Evolutionary conservation across 1,284 basidiomycete genomes (phyloP).

Genomic region (Cutaneotrichosporon sp.): DNA sequence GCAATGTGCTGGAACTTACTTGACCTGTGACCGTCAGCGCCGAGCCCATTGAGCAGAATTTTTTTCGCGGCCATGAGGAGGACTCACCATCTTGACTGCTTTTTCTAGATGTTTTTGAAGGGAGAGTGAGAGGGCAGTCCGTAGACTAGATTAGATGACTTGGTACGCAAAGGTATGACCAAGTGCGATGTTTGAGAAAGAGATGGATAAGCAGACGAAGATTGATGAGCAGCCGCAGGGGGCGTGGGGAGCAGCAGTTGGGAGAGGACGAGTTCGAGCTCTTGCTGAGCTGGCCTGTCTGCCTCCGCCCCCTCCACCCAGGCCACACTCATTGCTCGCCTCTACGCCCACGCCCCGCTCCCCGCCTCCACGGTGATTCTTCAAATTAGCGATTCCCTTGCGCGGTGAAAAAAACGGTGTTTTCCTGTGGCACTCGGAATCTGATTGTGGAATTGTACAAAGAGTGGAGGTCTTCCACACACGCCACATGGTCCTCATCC

Average conservation of each 20-base stretch:
- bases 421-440: conserved; percentile 5
- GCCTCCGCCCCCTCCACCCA: no score
- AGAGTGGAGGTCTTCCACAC: not conserved
- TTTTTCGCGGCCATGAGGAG: not conserved
- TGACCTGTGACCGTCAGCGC: conserved; percentile 37
- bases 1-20: conserved; percentile 28
- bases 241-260: not conserved
- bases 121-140: conserved; percentile 6
- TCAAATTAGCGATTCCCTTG: no score
- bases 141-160: not conserved
- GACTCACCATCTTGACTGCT: conserved; percentile 43
- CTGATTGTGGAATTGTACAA: not conserved
- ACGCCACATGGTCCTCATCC: not conserved
- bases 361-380: no score
- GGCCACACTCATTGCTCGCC: no score
- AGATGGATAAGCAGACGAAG: conserved; percentile 3
- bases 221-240: not conserved
- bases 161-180: conserved; percentile 8
- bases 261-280: not conserved
- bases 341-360: no score
- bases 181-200: conserved; percentile 1
- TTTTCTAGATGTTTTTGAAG: conserved; percentile 14
- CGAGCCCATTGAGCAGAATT: not conserved
- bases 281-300: no score
- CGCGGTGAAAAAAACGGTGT: not conserved